Conservation (phyloP, 176 grass and related monocot genomes). For the Ananas comosus region DNA sequence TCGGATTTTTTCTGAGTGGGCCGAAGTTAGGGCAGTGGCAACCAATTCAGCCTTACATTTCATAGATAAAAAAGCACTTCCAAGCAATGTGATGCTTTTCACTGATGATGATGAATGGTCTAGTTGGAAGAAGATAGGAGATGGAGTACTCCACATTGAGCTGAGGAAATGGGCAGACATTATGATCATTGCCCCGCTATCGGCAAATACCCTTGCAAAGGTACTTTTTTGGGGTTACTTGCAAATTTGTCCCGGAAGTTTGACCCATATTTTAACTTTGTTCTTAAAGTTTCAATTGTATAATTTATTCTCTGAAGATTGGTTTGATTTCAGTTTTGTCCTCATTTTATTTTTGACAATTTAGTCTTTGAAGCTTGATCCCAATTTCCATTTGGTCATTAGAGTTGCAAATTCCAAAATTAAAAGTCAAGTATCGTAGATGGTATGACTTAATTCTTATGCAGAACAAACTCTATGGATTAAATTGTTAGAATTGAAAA, state of each 20-base stretch:
- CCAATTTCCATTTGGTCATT: too few relatives aligned
- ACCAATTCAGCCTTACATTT: conserved; percentile 73
- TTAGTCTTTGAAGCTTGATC: too few relatives aligned
- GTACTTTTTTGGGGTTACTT: conserved; percentile 13
- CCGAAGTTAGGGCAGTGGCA: conserved; percentile 62
- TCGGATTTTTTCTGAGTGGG: conserved; percentile 73
- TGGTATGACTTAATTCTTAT: too few relatives aligned
- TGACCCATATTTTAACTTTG: neutral
- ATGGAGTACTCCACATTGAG: conserved; percentile 87
- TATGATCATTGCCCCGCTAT: conserved; percentile 75
- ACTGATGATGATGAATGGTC: conserved; percentile 92
- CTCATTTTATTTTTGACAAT: too few relatives aligned
- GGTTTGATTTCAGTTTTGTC: too few relatives aligned
- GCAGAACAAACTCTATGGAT: too few relatives aligned
- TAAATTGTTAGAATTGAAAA: too few relatives aligned
- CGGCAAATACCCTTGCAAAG: conserved; percentile 92
- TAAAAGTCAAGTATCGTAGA: too few relatives aligned
- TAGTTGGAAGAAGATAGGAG: conserved; percentile 88
- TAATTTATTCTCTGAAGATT: too few relatives aligned
- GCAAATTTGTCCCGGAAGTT: neutral
- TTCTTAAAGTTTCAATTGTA: neutral
- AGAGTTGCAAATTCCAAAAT: too few relatives aligned
- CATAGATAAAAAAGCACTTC: conserved; percentile 49
- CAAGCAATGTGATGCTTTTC: conserved; percentile 40
- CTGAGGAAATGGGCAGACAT: conserved; percentile 92